These are phyloP conservation scores for Acacia pycnantha DNA, from an alignment of 331 rosid genomes.

Conservation along the genomic window DNA sequence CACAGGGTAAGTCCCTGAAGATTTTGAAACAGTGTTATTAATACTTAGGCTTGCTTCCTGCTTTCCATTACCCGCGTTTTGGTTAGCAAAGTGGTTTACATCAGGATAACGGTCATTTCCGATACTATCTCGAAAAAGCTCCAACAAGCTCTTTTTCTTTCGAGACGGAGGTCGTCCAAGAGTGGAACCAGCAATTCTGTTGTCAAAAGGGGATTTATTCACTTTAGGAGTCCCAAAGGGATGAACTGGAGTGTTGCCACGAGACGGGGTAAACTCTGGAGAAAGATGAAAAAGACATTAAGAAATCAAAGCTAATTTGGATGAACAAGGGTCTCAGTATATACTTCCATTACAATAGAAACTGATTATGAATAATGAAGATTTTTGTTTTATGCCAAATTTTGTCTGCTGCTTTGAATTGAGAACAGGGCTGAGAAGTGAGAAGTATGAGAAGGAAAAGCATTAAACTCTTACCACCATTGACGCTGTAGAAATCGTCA, in stretches of 20 bases:
- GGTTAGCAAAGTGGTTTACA: not conserved
- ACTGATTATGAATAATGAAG: too few relatives aligned
- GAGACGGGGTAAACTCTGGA: slow-evolving; percentile 88
- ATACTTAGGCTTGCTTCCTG: slow-evolving; percentile 34
- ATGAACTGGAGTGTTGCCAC: slow-evolving; percentile 80
- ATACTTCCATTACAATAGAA: too few relatives aligned
- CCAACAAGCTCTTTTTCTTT: slow-evolving; percentile 67
- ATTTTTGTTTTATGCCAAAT: not conserved
- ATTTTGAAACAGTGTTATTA: slow-evolving; percentile 45
- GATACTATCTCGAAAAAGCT: slow-evolving; percentile 69
- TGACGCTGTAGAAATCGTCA: slow-evolving; percentile 86
- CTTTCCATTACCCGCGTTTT: slow-evolving; percentile 22
- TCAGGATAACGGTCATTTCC: slow-evolving; percentile 31
- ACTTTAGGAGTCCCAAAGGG: slow-evolving; percentile 26
- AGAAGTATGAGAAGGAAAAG: not conserved
- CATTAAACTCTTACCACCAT: slow-evolving; percentile 71
- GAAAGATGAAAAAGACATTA: not conserved
- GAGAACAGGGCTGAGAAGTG: not conserved
- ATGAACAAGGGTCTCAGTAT: not conserved
- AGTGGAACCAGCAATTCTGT: slow-evolving; percentile 33
- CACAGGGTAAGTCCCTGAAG: slow-evolving; percentile 42
- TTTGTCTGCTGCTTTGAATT: not conserved
- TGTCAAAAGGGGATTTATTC: slow-evolving; percentile 33
- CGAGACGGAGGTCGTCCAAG: slow-evolving; percentile 47
- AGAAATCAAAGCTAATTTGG: not conserved